A percentile compares a stretch with the other conserved stretches of the same genome.
These are phyloP conservation scores for Ceratocystis cacaofunesta DNA, from an alignment of 2,329 filamentous ascomycete species.

Conservation along the genomic window DNA sequence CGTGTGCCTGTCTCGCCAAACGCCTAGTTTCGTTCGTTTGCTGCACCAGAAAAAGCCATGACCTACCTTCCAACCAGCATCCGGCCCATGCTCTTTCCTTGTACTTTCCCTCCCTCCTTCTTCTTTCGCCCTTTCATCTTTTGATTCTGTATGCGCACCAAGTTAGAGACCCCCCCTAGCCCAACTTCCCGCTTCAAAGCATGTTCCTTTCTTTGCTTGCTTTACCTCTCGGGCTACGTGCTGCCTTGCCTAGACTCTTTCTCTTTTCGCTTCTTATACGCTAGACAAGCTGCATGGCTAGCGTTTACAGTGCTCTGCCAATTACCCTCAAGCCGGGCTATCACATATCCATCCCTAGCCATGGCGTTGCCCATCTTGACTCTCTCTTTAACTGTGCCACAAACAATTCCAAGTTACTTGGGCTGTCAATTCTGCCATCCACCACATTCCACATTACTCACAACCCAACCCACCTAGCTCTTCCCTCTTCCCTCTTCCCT, in stretches of 20 bases:
- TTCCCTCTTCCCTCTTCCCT: not conserved
- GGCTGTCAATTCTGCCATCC: not conserved
- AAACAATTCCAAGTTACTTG: not conserved
- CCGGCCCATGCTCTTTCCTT: not conserved
- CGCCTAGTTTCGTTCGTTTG: constrained; percentile 2
- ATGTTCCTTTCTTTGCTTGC: not conserved
- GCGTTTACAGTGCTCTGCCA: not conserved
- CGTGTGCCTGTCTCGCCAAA: not conserved
- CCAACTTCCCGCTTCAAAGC: not conserved
- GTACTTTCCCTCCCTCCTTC: not conserved
- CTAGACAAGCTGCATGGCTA: too few species aligned
- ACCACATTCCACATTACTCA: not conserved
- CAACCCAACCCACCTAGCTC: not conserved
- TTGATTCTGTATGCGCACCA: not conserved
- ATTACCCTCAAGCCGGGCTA: not conserved
- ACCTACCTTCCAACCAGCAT: not conserved
- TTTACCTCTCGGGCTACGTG: too few species aligned
- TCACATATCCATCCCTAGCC: not conserved
- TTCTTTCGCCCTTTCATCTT: not conserved
- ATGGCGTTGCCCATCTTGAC: not conserved
- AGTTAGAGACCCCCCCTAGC: not conserved
- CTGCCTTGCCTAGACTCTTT: not conserved
- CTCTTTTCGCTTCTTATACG: too few species aligned
- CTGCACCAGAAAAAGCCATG: not conserved
- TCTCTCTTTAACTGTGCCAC: not conserved